Base-by-base conservation (phyloP, 306 rosid genomes). In the Trichosanthes truncata region DNA sequence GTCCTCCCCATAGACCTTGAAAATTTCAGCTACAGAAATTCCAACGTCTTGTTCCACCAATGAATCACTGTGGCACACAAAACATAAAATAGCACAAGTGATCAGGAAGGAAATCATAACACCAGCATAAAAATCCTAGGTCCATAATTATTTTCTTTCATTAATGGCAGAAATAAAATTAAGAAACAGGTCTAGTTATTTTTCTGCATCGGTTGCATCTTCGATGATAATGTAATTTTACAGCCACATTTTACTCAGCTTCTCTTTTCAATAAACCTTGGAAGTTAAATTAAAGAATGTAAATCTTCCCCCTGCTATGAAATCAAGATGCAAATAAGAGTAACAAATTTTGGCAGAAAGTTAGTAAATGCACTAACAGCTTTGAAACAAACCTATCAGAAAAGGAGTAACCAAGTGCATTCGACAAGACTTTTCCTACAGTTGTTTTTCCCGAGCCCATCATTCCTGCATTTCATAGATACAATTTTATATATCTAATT, bases 371-470 rank as follows among this genome's bases (percentile, higher is more conserved):
- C 78, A 51, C 9, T 18, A 65, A 65, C 43, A 84, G 85, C 62
- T 65, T 46, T 61, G 63, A 78, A 53, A 88, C 93, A 77, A 76
- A 93, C 99, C 98, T 78, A 82, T 95, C 99, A 77, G 82, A 81
- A 86, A 95, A 95, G 20, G 92, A 84, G 89, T 95, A 95, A 81
- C 80, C 80, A 81, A 95, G 93, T 83, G 85, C 92, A 82, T 88
- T 88, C 0, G 97, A 84, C 90, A 95, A 81, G 83, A 95, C 82
- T 88, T 89, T 93, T 82, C 99, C 99, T 26, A 95, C 92, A 17
- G 99, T 95, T 45, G 99, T 95, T 89, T 95, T 95, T 81, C 99
- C 99, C 60, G 99, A 95, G 59, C 99, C 99, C 99, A 93, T 95
- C 99, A 95, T 95, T 85, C 99, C 99, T 95, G 89, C 86, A 84